phyloP scores from a whole-genome alignment of 2,329 filamentous ascomycete genomes.

The Davidsoniella neocaledoniae region DNA sequence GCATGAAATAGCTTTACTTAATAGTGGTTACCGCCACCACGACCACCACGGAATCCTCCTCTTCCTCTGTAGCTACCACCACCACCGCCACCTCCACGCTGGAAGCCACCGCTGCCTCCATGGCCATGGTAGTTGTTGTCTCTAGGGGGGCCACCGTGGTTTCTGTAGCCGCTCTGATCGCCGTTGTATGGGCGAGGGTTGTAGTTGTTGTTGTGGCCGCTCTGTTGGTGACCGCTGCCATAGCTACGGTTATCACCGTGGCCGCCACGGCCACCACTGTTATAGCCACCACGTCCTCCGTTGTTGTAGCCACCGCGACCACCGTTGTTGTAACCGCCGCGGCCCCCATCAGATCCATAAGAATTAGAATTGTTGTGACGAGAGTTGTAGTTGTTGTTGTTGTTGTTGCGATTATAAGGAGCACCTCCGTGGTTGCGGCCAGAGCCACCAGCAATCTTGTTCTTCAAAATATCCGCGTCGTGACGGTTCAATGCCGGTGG shows the following conservation, averaged over 20 bases:
- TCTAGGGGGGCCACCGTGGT: neutral
- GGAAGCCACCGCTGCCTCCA: conserved; percentile 5
- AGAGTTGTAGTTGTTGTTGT: conserved; percentile 8
- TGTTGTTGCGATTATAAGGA: conserved; percentile 31
- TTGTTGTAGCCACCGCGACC: conserved; percentile 2
- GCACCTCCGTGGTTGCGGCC: conserved; percentile 53
- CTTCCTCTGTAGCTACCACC: conserved; percentile 4
- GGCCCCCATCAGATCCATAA: conserved; percentile 26
- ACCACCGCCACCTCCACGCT: neutral
- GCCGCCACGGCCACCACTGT: neutral
- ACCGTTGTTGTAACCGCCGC: conserved; percentile 15
- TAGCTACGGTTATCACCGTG: neutral
- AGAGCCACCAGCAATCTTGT: conserved; percentile 39
- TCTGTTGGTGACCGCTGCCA: conserved; percentile 4
- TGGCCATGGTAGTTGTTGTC: conserved; percentile 4
- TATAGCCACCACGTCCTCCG: conserved; percentile 1
- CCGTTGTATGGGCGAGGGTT: conserved; percentile 12
- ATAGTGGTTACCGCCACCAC: conserved; percentile 7
- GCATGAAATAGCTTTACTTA: neutral
- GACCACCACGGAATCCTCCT: conserved; percentile 7
- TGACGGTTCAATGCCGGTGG: conserved; percentile 53
- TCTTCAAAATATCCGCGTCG: conserved; percentile 58
- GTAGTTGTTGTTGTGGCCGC: conserved; percentile 14
- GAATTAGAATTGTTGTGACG: conserved; percentile 7
- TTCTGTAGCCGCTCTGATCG: conserved; percentile 17